Evolutionary conservation across 257 asterid genomes (phyloP).

Genomic region (Anisodus tanguticus): DNA sequence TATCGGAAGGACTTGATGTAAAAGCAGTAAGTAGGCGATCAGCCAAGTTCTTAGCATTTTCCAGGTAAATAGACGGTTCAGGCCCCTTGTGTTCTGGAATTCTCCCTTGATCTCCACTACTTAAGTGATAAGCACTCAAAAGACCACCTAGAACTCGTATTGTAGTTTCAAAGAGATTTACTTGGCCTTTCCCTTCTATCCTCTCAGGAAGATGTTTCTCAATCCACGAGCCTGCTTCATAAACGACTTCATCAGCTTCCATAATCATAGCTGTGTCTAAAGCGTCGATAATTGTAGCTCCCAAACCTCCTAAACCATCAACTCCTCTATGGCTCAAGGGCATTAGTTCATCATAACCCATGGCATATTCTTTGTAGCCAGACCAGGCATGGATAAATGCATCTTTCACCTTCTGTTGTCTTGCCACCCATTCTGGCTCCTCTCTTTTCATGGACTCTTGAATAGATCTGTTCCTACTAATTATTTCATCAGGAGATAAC

Average conservation of each 20-base stretch:
- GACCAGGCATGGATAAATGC: constrained; percentile 96
- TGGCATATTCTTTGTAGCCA: constrained; percentile 72
- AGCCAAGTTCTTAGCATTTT: constrained; percentile 85
- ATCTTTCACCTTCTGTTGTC: constrained; percentile 79
- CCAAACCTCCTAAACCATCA: constrained; percentile 92
- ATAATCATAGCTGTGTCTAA: constrained; percentile 96
- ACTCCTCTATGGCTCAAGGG: constrained; percentile 79
- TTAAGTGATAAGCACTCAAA: constrained; percentile 91
- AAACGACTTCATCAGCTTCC: constrained; percentile 75
- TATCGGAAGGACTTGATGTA: constrained; percentile 77
- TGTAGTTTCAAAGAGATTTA: constrained; percentile 92
- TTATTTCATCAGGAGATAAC: constrained; percentile 84
- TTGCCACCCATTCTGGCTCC: constrained; percentile 63
- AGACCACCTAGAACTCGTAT: constrained; percentile 92
- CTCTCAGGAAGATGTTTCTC: constrained; percentile 73
- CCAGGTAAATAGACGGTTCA: constrained; percentile 76
- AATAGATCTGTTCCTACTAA: constrained; percentile 50
- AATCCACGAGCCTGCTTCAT: constrained; percentile 92
- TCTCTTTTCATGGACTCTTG: constrained; percentile 41
- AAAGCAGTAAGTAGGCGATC: constrained; percentile 85
- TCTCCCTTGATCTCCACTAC: constrained; percentile 67
- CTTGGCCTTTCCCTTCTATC: constrained; percentile 78
- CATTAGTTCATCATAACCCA: constrained; percentile 97
- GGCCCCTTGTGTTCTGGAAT: constrained; percentile 61
- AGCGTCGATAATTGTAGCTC: constrained; percentile 94